Base-by-base conservation (phyloP, 495 filamentous ascomycete species). In the Tetracladium setigerum region DNA sequence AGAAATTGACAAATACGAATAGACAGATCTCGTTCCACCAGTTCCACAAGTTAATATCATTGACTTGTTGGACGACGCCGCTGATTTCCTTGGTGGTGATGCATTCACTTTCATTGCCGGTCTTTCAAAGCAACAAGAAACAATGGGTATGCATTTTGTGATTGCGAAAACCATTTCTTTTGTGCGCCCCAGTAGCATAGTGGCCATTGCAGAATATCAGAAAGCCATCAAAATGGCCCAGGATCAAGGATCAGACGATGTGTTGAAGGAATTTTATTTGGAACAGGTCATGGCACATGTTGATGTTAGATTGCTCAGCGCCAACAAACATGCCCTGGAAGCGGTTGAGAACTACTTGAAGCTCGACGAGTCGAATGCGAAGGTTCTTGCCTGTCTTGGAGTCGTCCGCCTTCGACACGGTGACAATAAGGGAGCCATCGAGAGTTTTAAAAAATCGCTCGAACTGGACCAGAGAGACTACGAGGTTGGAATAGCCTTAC, bases 151-250 rank as follows among this genome's bases (percentile, higher is more conserved):
- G 45, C 45, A 47, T 47, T 32, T 47, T 14, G 9, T 19, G 19
- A 47, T 47, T 32, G 45, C 45, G 36, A 47, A 47, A 47, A 30
- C 17, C 45, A 32, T 47, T 1, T 47, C 45, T 40, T 38, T 30
- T 9, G 3, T 31, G 13, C 1, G 32, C 13, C 22, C 22, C 14
- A 14, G 36, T 12, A 22, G 22, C 32, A 14, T 13, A n/a, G 19
- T 39, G 19, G 35, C 45, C 22, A 32, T 39, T 17, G 27, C 22
- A 30, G 45, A 47, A 40, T 47, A 47, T 32, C 18, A 47, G 35
- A 47, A 47, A 39, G 45, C 36, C 22, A 39, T 47, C 35, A 30
- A 31, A 38, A 30, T 47, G 34, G 45, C 45, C n/a, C 45, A 31
- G 35, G 35, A 47, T 34, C 45, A 47, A 39, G 36, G 17, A 30